Base-by-base conservation (phyloP, 2,329 filamentous ascomycete species). In the Hypoxylon sp. region DNA sequence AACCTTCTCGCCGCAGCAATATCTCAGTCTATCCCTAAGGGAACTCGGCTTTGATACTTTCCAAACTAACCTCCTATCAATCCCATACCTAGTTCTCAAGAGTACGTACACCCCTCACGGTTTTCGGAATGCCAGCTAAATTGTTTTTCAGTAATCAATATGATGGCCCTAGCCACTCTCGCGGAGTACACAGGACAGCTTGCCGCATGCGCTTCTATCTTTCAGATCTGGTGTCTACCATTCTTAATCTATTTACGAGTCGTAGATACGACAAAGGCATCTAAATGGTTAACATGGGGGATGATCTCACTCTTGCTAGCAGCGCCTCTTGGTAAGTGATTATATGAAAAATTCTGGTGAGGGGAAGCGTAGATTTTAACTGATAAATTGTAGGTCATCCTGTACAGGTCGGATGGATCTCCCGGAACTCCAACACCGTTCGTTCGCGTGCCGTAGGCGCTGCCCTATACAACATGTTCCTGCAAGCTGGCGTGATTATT, bases 151-250 rank as follows among this genome's bases (percentile, higher is more conserved):
- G 78, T 80, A 14, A 73, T 82, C 33, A 79, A 77, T 33, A 81
- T 81, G 78, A 69, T 83, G 6, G 62, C 61, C 0, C 67, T 82
- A 6, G 81, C 80, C 2, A 82, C 83, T 42, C 44, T 82, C 8
- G 78, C 79, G 51, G 83, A 85, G 77, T 81, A 80, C 78, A 74
- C 86, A 76, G 73, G 85, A 79, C 79, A 86, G 69, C 82, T 89
- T 31, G 81, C 83, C 0, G 78, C 88, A 6, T 80, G 85, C 27
- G 81, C 82, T 22, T 75, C 81, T 73, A 82, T 85, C 37, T 78
- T 84, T 2, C 85, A 89, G 61, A 72, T 91, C 7, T 92, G 89
- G 90, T 83, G 84, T 6, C 79, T 92, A 1, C 89, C 89, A 0
- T 87, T 88, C 65, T 74, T 92, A 25, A 77, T 90, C 31, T 83